Conservation (phyloP, 164 flowering plant species). For the Magnolia changhungtana region DNA sequence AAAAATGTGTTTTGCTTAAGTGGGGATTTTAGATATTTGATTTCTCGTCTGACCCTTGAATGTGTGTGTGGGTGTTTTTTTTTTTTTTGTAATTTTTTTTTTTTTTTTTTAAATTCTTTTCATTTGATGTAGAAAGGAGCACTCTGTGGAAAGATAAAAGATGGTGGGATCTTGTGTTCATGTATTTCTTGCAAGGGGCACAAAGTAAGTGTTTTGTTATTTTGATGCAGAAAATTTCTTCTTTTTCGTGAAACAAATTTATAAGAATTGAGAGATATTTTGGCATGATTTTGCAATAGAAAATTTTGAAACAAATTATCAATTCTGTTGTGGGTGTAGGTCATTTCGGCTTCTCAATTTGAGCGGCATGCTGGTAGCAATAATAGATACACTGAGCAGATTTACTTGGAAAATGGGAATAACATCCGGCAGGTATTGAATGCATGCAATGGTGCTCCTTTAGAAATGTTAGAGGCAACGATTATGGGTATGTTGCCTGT, state of each 20-base stretch:
- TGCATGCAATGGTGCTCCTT: conserved; percentile 44
- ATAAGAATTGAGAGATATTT: not conserved
- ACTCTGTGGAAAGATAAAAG: conserved; percentile 58
- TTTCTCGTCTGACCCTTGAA: not conserved
- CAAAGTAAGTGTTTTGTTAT: conserved; percentile 37
- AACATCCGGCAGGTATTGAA: conserved; percentile 59
- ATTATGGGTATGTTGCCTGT: conserved; percentile 33
- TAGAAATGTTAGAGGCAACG: conserved; percentile 39
- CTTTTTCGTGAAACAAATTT: not conserved
- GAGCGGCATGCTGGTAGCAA: conserved; percentile 77
- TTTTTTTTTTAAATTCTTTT: not conserved
- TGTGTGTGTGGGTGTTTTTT: no score
- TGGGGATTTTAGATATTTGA: no score
- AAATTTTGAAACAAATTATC: not conserved
- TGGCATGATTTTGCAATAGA: not conserved
- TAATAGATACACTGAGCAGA: conserved; percentile 65
- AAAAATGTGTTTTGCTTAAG: no score
- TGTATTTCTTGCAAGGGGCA: conserved; percentile 58
- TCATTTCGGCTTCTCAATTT: conserved; percentile 52
- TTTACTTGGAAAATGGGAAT: conserved; percentile 68
- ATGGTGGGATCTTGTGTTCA: conserved; percentile 57
- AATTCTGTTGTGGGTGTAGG: conserved; percentile 32
- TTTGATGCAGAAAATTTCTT: not conserved
- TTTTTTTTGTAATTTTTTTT: not conserved
- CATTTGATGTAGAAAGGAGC: conserved; percentile 24